Percentiles rank a stretch among this genome's conserved stretches.
Conservation (phyloP, 257 asterid species). For the Solanum virginianum region DNA sequence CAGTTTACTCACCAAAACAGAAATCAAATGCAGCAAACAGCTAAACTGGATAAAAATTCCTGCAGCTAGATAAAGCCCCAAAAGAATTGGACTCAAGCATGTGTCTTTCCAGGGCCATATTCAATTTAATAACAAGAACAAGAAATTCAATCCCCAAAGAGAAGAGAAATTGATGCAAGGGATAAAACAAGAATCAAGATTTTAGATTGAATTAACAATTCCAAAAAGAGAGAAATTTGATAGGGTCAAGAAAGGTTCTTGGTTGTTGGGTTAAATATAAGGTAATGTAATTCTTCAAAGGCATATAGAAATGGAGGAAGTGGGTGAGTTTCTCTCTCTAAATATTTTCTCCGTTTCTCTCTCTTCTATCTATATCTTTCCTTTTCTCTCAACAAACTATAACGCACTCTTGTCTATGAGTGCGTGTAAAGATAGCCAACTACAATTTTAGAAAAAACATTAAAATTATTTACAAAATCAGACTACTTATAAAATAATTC, state of each 20-base stretch:
- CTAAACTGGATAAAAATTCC: constrained; percentile 5
- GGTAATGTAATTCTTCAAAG: constrained; percentile 20
- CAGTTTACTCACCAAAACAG: neutral
- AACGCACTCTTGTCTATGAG: neutral
- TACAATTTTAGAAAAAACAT: neutral
- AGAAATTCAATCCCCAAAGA: neutral
- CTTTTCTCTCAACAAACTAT: constrained; percentile 35
- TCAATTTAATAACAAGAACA: neutral
- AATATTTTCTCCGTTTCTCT: constrained; percentile 9
- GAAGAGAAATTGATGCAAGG: neutral
- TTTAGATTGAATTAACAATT: neutral
- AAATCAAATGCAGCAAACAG: constrained; percentile 1
- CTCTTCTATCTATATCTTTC: constrained; percentile 21
- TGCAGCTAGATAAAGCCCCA: constrained; percentile 13
- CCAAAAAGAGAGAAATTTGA: neutral
- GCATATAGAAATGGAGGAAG: neutral
- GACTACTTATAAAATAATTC: no score
- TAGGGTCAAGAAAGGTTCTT: constrained; percentile 15
- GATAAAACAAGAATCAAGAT: neutral
- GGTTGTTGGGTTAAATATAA: neutral
- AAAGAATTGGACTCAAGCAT: constrained; percentile 20
- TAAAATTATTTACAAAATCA: neutral
- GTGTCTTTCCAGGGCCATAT: neutral
- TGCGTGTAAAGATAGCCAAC: neutral
- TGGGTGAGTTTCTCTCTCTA: neutral